Percentiles rank a stretch among this genome's conserved stretches.
Conservation (phyloP, 768 basidiomycete species). For the Tremella fuciformis region DNA sequence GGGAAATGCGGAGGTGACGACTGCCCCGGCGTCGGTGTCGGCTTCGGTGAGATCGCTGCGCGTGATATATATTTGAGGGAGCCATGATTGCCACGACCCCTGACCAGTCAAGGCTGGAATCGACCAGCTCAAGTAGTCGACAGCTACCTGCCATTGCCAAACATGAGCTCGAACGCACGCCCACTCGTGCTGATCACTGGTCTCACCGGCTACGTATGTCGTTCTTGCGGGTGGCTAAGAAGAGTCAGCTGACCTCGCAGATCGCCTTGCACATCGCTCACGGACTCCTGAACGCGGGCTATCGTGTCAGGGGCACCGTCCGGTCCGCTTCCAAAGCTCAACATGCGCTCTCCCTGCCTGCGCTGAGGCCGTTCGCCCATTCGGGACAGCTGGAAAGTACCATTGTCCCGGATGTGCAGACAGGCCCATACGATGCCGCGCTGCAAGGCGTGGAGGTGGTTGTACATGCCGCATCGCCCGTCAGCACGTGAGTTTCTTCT, state of each 20-base stretch:
- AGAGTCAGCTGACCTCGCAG: neutral
- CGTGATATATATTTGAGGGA: no score
- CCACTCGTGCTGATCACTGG: neutral
- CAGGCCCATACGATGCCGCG: neutral
- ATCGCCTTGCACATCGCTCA: conserved; percentile 4
- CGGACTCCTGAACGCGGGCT: conserved; percentile 6
- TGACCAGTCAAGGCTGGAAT: no score
- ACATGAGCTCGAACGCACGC: no score
- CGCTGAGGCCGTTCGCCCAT: neutral
- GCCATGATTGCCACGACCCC: no score
- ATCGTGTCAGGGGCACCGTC: conserved; percentile 12
- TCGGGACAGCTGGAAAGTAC: neutral
- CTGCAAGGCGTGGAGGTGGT: conserved; percentile 2
- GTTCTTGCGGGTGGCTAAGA: neutral
- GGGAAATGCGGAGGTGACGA: no score
- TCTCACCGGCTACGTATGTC: conserved; percentile 1
- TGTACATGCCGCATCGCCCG: neutral
- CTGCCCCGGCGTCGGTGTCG: no score
- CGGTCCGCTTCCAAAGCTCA: conserved; percentile 10
- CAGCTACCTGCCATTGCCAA: no score
- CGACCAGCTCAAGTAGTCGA: no score
- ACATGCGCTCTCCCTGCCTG: neutral
- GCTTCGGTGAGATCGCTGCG: no score
- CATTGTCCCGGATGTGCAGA: neutral
- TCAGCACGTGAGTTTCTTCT: neutral